Evolutionary conservation across 495 filamentous ascomycete genomes (phyloP).

Genomic region (Rostrohypoxylon terebratum): DNA sequence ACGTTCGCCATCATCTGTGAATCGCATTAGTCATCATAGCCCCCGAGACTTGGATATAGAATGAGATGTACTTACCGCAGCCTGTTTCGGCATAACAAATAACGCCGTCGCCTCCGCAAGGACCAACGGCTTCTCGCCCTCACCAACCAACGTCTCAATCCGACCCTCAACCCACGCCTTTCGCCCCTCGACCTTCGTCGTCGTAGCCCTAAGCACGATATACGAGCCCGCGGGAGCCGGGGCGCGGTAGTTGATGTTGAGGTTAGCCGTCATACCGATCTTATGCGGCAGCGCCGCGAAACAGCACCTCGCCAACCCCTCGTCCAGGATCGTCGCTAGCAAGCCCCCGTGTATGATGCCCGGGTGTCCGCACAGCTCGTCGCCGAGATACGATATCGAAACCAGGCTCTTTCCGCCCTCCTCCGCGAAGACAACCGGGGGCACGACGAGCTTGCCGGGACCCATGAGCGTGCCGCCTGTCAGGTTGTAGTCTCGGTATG

Average conservation of each 20-base stretch:
- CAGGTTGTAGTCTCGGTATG: constrained; percentile 75
- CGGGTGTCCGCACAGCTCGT: constrained; percentile 87
- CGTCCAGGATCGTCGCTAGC: constrained; percentile 91
- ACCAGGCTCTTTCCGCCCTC: constrained; percentile 76
- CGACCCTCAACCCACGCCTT: constrained; percentile 96
- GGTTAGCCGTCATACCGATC: constrained; percentile 88
- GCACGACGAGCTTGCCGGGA: constrained; percentile 80
- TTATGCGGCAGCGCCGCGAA: constrained; percentile 91
- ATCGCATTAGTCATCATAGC: constrained; percentile 16
- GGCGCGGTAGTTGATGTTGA: constrained; percentile 88
- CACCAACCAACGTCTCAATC: constrained; percentile 80
- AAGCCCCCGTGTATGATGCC: constrained; percentile 94
- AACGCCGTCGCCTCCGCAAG: constrained; percentile 84
- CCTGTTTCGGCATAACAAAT: constrained; percentile 90
- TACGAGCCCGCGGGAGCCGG: constrained; percentile 82
- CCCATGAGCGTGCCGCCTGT: constrained; percentile 85
- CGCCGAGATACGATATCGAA: constrained; percentile 81
- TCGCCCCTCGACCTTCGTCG: constrained; percentile 88
- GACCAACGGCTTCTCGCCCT: constrained; percentile 70
- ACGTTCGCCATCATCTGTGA: constrained; percentile 58
- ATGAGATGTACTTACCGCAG: constrained; percentile 67
- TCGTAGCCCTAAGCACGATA: constrained; percentile 82
- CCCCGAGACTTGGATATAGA: neutral
- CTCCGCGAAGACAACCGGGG: constrained; percentile 81
- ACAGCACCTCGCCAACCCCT: constrained; percentile 89